These are phyloP conservation scores for Bolboschoenoplectus hybrid DNA, from an alignment of 202 grass and related monocot species.

Conservation along the genomic window DNA sequence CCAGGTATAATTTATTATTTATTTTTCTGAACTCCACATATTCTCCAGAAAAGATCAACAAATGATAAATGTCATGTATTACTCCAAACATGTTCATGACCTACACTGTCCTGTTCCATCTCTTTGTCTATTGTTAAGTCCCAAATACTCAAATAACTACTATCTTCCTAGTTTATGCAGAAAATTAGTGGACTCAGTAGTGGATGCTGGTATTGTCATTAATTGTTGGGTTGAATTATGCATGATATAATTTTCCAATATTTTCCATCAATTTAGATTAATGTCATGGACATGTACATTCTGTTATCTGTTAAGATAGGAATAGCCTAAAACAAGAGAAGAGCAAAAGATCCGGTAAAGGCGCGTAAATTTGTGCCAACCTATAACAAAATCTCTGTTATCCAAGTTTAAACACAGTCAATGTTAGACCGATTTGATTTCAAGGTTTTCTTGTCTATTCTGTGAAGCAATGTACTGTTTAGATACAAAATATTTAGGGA, in stretches of 20 bases:
- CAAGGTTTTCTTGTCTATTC: not conserved
- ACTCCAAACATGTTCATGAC: not conserved
- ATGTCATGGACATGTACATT: not conserved
- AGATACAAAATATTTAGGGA: not conserved
- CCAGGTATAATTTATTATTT: constrained; percentile 25
- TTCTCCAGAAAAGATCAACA: not conserved
- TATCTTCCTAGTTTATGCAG: constrained; percentile 9
- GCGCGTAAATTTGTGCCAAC: not conserved
- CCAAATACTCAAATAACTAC: not conserved
- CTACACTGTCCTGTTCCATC: not conserved
- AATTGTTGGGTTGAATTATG: not conserved
- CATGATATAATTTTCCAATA: not conserved
- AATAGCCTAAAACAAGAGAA: no score
- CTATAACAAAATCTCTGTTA: not conserved
- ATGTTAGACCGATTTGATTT: constrained; percentile 6
- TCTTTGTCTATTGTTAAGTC: constrained; percentile 1
- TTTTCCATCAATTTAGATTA: constrained; percentile 4
- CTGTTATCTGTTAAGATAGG: not conserved
- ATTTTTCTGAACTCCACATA: not conserved
- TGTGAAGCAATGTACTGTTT: not conserved
- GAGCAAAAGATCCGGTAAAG: no score
- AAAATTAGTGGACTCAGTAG: not conserved
- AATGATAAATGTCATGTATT: not conserved
- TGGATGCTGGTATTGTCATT: not conserved
- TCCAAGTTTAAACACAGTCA: not conserved